Evolutionary conservation across 768 basidiomycete genomes (phyloP).

Genomic region (Austroboletus eburneus): DNA sequence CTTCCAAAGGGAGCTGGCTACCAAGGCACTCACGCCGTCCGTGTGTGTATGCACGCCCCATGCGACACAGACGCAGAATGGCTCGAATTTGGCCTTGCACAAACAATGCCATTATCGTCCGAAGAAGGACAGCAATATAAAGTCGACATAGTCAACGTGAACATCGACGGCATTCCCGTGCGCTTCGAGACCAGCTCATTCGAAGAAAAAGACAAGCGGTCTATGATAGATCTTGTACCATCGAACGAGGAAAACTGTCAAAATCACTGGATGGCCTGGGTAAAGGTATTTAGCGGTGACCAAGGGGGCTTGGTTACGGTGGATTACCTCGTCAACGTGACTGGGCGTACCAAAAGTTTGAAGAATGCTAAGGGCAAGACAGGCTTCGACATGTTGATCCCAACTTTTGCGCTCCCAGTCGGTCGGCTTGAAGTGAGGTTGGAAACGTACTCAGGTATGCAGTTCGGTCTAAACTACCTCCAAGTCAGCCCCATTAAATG

Average conservation of each 20-base stretch:
- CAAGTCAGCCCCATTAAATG: constrained; percentile 4
- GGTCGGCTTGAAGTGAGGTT: constrained; percentile 62
- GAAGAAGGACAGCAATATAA: constrained; percentile 33
- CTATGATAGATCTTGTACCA: constrained; percentile 33
- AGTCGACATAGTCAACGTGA: constrained; percentile 51
- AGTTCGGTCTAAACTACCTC: neutral
- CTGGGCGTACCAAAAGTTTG: constrained; percentile 4
- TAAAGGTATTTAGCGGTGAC: constrained; percentile 53
- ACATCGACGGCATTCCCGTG: constrained; percentile 62
- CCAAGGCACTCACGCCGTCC: constrained; percentile 56
- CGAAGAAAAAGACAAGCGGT: constrained; percentile 33
- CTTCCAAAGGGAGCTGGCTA: constrained; percentile 16
- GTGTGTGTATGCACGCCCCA: constrained; percentile 52
- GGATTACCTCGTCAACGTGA: constrained; percentile 58
- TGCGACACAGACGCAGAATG: constrained; percentile 59
- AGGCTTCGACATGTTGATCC: constrained; percentile 51
- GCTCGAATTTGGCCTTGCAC: constrained; percentile 72
- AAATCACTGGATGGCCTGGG: constrained; percentile 63
- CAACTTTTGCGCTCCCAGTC: constrained; percentile 69
- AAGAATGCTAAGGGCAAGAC: constrained; percentile 30
- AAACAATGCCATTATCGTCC: constrained; percentile 25
- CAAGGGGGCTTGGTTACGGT: constrained; percentile 49
- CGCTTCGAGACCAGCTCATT: constrained; percentile 50
- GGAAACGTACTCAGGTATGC: constrained; percentile 50
- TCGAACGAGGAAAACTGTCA: constrained; percentile 51